These are phyloP conservation scores for Blakeslea trispora DNA, from an alignment of 371 early-diverging fungal species.

Conservation along the genomic window DNA sequence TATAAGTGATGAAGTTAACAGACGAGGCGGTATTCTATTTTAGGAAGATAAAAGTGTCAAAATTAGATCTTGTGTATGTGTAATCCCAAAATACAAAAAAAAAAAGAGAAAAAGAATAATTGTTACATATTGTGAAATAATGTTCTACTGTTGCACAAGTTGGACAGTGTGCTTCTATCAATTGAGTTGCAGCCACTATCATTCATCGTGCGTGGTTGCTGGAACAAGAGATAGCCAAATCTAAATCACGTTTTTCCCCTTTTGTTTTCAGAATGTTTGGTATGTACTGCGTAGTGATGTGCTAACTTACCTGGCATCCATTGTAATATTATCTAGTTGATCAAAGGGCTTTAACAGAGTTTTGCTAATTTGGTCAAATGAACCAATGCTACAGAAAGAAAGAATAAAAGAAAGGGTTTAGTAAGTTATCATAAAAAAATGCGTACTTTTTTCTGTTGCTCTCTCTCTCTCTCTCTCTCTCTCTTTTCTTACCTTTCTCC, in stretches of 20 bases:
- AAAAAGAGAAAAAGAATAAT: too few species aligned
- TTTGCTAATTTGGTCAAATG: constrained; percentile 20
- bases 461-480: too few species aligned
- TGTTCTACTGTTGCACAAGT: constrained; percentile 21
- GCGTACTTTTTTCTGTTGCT: too few species aligned
- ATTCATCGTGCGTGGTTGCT: constrained; percentile 13
- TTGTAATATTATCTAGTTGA: constrained; percentile 11
- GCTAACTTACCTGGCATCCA: constrained; percentile 37
- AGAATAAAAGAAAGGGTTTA: too few species aligned
- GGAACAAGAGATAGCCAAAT: constrained; percentile 39
- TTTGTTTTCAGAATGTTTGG: not conserved
- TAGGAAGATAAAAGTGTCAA: not conserved
- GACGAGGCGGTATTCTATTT: constrained; percentile 33
- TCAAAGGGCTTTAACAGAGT: constrained; percentile 15
- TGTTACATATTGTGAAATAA: constrained; percentile 31
- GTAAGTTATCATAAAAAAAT: too few species aligned
- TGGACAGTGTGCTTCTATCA: constrained; percentile 4
- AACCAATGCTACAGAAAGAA: not conserved
- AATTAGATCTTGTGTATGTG: not conserved
- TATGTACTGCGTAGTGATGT: not conserved
- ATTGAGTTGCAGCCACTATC: not conserved
- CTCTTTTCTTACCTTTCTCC: not conserved
- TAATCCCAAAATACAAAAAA: not conserved
- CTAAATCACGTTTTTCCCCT: too few species aligned
- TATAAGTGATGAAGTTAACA: constrained; percentile 22